Conservation (phyloP, 371 early-diverging fungal species). For the Circinella minor region DNA sequence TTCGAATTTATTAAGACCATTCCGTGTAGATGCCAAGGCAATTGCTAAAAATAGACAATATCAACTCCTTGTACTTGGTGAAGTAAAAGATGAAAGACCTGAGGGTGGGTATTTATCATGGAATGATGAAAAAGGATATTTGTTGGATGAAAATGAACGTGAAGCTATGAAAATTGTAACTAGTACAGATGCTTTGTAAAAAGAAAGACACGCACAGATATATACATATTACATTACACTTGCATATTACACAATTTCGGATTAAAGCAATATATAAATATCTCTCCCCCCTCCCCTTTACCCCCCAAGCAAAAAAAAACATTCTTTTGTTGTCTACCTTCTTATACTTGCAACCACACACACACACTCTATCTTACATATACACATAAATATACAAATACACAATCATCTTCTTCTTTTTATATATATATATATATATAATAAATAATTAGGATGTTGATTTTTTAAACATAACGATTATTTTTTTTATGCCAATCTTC, state of each 20-base stretch:
- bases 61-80: constrained; percentile 45
- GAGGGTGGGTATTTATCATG: constrained; percentile 35
- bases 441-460: background rate
- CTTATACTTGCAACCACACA: too few relatives aligned
- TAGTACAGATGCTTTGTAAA: constrained; percentile 32
- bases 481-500: constrained; percentile 51
- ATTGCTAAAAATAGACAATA: constrained; percentile 52
- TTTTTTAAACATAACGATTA: constrained; percentile 13
- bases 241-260: too few relatives aligned
- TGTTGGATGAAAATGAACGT: constrained; percentile 40
- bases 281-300: too few relatives aligned
- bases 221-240: too few relatives aligned
- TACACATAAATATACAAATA: background rate
- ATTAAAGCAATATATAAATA: too few relatives aligned
- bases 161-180: constrained; percentile 44
- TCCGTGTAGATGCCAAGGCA: constrained; percentile 45
- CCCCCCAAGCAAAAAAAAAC: too few relatives aligned
- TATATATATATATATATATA: too few relatives aligned
- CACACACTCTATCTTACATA: background rate
- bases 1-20: constrained; percentile 36
- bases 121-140: constrained; percentile 34
- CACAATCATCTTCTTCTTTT: background rate
- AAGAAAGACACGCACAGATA: too few relatives aligned
- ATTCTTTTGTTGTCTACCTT: too few relatives aligned
- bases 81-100: constrained; percentile 31